Percentiles rank a stretch among this genome's conserved stretches.
phyloP scores from a whole-genome alignment of 2,329 filamentous ascomycete species.

The Penicillium griseofulvum region DNA sequence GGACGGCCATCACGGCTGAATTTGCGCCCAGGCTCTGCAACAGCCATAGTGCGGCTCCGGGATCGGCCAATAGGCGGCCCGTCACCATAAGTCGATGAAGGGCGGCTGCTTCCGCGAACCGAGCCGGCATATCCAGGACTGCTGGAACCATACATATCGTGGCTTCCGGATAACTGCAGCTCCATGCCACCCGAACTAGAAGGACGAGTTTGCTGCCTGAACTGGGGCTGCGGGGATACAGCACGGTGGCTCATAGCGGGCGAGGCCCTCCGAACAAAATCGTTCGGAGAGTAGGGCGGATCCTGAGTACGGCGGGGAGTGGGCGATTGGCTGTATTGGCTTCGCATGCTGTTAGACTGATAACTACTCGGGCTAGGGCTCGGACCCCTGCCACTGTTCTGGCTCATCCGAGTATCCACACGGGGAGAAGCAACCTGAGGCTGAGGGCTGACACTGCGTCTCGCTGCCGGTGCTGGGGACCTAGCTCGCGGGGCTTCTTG shows the following conservation, averaged over 20 bases:
- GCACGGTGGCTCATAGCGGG: constrained; percentile 43
- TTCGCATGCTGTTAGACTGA: constrained; percentile 44
- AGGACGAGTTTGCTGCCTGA: constrained; percentile 50
- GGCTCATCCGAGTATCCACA: constrained; percentile 38
- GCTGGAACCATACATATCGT: constrained; percentile 54
- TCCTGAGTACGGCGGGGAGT: constrained; percentile 36
- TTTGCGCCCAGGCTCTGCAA: constrained; percentile 64
- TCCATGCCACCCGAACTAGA: constrained; percentile 59
- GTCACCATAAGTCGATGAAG: constrained; percentile 52
- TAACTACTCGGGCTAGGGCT: constrained; percentile 47
- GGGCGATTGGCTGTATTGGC: constrained; percentile 40
- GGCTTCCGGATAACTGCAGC: constrained; percentile 60
- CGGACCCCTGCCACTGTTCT: constrained; percentile 41
- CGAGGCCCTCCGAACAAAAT: constrained; percentile 41
- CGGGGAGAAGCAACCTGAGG: constrained; percentile 24
- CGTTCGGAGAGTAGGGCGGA: constrained; percentile 45
- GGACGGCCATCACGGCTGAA: constrained; percentile 82
- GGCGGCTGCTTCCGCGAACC: constrained; percentile 43
- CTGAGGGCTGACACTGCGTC: constrained; percentile 47
- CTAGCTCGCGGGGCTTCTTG: constrained; percentile 49
- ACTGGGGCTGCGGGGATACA: constrained; percentile 54
- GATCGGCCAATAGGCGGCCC: constrained; percentile 51
- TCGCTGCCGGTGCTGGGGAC: constrained; percentile 68
- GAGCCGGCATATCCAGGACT: constrained; percentile 33
- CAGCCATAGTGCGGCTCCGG: constrained; percentile 84